phyloP scores from a whole-genome alignment of 495 filamentous ascomycete genomes.

The Mytilinidion resinicola region DNA sequence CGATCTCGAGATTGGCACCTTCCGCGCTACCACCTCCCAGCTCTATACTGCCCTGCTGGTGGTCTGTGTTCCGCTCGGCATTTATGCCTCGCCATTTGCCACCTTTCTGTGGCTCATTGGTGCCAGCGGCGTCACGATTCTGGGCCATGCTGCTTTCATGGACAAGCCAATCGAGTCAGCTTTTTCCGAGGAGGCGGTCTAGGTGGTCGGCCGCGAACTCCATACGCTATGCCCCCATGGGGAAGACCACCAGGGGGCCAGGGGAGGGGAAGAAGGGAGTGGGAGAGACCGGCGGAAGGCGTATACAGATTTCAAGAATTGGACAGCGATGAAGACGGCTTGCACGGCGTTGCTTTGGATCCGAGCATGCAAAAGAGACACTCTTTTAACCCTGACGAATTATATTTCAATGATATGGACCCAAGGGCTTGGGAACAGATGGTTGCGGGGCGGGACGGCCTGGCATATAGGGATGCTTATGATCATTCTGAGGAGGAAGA shows the following conservation, averaged over 20 bases:
- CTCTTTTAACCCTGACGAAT: constrained; percentile 21
- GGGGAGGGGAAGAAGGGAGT: constrained; percentile 52
- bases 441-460: constrained; percentile 10
- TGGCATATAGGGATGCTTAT: constrained; percentile 27
- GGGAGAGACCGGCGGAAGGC: constrained; percentile 25
- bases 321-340: constrained; percentile 22
- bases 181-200: constrained; percentile 99
- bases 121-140: constrained; percentile 80
- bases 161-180: constrained; percentile 99
- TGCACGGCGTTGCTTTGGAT: constrained; percentile 23
- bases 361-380: constrained; percentile 5
- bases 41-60: constrained; percentile 84
- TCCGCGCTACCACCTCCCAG: constrained; percentile 82
- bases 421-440: constrained; percentile 24
- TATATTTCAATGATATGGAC: constrained; percentile 31
- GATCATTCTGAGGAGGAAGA: constrained; percentile 20
- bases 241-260: constrained; percentile 93
- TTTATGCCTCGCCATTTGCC: constrained; percentile 72
- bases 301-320: constrained; percentile 28
- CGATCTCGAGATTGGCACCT: constrained; percentile 78
- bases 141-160: constrained; percentile 93
- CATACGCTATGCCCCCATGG: constrained; percentile 89
- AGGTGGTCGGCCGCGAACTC: constrained; percentile 99
- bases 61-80: constrained; percentile 71
- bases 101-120: constrained; percentile 93